phyloP scores from a whole-genome alignment of 1,139 yeast genomes.

The Scheffersomyces titani region DNA sequence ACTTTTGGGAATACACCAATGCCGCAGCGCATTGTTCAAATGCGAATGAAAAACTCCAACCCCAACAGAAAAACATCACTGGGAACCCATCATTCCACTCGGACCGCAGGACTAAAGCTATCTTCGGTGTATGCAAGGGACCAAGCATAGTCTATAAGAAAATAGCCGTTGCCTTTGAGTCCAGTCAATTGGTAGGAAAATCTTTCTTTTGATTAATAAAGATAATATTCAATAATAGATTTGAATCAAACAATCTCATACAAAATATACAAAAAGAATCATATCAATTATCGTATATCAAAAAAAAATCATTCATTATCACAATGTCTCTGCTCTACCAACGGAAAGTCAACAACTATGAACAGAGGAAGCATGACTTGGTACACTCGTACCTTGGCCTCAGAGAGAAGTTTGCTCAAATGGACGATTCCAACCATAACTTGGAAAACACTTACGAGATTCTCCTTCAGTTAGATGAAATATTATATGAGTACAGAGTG shows the following conservation, averaged over 20 bases:
- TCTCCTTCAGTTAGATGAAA: conserved; percentile 24
- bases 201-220: no score
- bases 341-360: conserved; percentile 20
- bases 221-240: not conserved
- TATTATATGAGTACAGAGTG: conserved; percentile 24
- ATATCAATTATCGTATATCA: not conserved
- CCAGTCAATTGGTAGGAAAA: not conserved
- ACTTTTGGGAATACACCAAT: not conserved
- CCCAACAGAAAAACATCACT: not conserved
- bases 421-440: conserved; percentile 1
- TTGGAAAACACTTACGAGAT: conserved; percentile 16
- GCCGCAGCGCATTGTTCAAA: not conserved
- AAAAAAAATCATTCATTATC: not conserved
- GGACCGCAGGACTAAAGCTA: not conserved
- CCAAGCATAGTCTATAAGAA: not conserved
- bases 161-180: not conserved
- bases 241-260: not conserved
- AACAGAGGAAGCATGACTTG: conserved; percentile 18
- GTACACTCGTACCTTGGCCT: conserved; percentile 15
- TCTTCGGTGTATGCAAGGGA: not conserved
- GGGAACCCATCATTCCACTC: not conserved
- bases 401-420: conserved; percentile 12
- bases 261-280: not conserved
- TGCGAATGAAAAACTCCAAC: not conserved
- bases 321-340: not conserved